Evolutionary conservation across 2,329 filamentous ascomycete genomes (phyloP).

Genomic region (Ophiocordyceps camponoti-leonardi): DNA sequence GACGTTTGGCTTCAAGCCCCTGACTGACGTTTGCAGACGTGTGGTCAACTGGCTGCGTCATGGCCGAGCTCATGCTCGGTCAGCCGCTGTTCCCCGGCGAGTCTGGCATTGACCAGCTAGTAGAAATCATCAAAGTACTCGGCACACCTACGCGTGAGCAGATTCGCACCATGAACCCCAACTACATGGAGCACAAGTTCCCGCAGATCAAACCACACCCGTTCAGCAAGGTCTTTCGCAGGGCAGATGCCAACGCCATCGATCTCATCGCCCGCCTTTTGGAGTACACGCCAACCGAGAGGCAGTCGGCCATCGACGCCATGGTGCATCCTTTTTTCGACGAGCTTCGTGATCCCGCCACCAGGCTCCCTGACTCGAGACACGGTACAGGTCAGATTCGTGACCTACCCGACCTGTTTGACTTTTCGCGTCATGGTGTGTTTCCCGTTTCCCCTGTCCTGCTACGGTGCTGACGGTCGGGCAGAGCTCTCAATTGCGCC

Average conservation of each 20-base stretch:
- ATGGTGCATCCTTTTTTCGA: constrained; percentile 99
- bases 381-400: constrained; percentile 65
- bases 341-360: constrained; percentile 81
- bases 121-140: constrained; percentile 98
- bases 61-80: constrained; percentile 97
- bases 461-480: neutral
- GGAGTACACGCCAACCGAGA: constrained; percentile 94
- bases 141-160: constrained; percentile 94
- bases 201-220: constrained; percentile 99
- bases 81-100: constrained; percentile 96
- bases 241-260: constrained; percentile 83
- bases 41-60: constrained; percentile 97
- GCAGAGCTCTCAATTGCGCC: constrained; percentile 92
- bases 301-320: constrained; percentile 80
- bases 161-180: constrained; percentile 99
- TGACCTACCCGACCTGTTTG: constrained; percentile 76
- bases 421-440: constrained; percentile 88
- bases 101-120: constrained; percentile 94
- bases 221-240: constrained; percentile 98
- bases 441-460: constrained; percentile 2
- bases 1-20: too few relatives aligned
- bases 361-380: constrained; percentile 83
- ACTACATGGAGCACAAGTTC: constrained; percentile 99
- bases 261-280: constrained; percentile 85
- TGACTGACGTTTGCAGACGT: constrained; percentile 49